Evolutionary conservation across 495 filamentous ascomycete species (phyloP).

Genomic region (Daldinia concentrica): DNA sequence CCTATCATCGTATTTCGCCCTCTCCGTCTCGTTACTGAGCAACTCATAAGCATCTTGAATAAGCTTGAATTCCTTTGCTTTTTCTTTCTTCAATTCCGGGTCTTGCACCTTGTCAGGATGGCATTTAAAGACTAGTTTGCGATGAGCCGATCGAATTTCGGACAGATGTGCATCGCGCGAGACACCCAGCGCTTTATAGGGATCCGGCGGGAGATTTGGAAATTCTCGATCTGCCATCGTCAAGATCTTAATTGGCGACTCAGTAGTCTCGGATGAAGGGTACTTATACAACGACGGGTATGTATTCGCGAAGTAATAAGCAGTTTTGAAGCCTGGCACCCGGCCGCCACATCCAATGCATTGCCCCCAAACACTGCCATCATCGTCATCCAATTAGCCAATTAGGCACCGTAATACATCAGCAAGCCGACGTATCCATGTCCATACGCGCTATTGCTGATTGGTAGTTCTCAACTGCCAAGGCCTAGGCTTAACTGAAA

Average conservation of each 20-base stretch:
- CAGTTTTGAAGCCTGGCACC: background rate
- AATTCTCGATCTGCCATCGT: background rate
- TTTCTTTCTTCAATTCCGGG: background rate
- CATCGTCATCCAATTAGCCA: background rate
- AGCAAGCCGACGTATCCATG: background rate
- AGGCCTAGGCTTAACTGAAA: too few species aligned
- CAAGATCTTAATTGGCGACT: background rate
- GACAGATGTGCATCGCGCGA: background rate
- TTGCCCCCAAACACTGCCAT: background rate
- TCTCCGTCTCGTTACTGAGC: background rate
- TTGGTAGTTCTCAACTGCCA: background rate
- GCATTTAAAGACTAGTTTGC: background rate
- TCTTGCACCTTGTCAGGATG: background rate
- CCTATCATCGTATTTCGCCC: background rate
- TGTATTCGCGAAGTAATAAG: background rate
- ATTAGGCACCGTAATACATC: background rate
- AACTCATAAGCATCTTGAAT: background rate
- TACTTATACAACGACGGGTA: background rate
- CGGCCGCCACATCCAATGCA: too few species aligned
- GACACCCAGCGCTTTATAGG: background rate
- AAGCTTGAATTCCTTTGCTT: background rate
- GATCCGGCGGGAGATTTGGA: background rate
- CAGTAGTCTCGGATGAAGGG: too few species aligned
- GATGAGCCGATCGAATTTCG: background rate
- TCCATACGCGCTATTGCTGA: background rate